Conservation (phyloP, 805 yeast genomes). For the Wickerhamomyces hampshirensis region DNA sequence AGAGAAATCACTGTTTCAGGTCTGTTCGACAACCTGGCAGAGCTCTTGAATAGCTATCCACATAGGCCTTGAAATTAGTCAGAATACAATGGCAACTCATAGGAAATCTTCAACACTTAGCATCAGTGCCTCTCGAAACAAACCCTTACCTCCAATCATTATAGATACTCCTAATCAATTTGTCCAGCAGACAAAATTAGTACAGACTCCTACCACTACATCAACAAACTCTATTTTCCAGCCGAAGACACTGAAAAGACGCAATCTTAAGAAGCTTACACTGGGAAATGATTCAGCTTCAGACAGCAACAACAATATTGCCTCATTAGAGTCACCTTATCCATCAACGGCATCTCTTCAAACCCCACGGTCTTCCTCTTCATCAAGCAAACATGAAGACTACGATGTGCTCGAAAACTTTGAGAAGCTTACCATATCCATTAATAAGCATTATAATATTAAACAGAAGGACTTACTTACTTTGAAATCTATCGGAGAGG, state of each 20-base stretch:
- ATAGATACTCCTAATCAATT: slow-evolving; percentile 10
- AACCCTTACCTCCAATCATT: slow-evolving; percentile 25
- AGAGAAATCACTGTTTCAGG: too few relatives aligned
- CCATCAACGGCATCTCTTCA: slow-evolving; percentile 12
- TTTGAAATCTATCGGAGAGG: slow-evolving; percentile 79
- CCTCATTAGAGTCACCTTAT: slow-evolving; percentile 3
- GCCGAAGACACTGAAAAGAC: slow-evolving; percentile 47
- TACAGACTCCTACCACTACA: slow-evolving; percentile 1
- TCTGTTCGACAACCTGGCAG: too few relatives aligned
- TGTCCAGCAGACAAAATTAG: too few relatives aligned
- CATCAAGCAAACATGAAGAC: slow-evolving; percentile 29
- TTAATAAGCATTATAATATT: slow-evolving; percentile 48
- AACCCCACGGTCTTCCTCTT: slow-evolving; percentile 26
- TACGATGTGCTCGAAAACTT: slow-evolving; percentile 37
- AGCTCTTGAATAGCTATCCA: too few relatives aligned
- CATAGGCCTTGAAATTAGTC: too few relatives aligned
- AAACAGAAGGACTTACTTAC: slow-evolving; percentile 66
- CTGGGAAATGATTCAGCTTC: slow-evolving; percentile 23
- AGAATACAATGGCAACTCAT: slow-evolving; percentile 10
- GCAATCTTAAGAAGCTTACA: slow-evolving; percentile 55
- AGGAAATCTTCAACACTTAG: slow-evolving; percentile 24
- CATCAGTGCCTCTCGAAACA: slow-evolving; percentile 22
- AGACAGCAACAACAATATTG: background rate
- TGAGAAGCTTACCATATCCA: slow-evolving; percentile 46
- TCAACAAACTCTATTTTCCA: slow-evolving; percentile 24